Evolutionary conservation across 164 flowering plant species (phyloP).

Genomic region (Houttuynia cordata): DNA sequence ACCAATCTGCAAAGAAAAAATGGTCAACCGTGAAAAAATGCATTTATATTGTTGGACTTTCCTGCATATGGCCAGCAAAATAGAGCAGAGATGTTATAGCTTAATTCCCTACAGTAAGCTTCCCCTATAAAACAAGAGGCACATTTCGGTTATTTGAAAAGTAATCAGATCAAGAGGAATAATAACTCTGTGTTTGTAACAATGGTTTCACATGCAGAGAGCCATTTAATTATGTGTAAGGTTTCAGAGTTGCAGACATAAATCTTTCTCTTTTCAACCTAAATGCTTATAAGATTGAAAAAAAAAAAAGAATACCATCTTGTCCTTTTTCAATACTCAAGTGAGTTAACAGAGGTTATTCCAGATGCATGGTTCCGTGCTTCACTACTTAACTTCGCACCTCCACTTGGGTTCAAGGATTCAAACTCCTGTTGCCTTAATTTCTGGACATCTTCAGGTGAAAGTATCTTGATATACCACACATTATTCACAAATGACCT

Average conservation of each 20-base stretch:
- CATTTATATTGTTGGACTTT: not conserved
- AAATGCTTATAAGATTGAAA: no score
- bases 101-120: not conserved
- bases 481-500: conserved; percentile 79
- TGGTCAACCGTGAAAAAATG: not conserved
- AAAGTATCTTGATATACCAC: conserved; percentile 85
- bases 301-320: not conserved
- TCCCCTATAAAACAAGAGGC: not conserved
- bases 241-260: no score
- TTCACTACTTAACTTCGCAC: conserved; percentile 26
- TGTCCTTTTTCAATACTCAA: conserved; percentile 22
- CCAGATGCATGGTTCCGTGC: conserved; percentile 22
- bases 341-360: conserved; percentile 25
- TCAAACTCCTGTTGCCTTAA: conserved; percentile 42
- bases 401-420: conserved; percentile 22
- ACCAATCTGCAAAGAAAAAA: not conserved
- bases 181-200: no score
- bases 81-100: not conserved
- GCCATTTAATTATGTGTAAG: no score
- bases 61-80: not conserved
- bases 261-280: no score
- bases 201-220: no score
- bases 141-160: no score
- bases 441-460: conserved; percentile 60
- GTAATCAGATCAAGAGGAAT: no score